Evolutionary conservation across 805 yeast species (phyloP).

Genomic region (Vanderwaltozyma tropicalis): DNA sequence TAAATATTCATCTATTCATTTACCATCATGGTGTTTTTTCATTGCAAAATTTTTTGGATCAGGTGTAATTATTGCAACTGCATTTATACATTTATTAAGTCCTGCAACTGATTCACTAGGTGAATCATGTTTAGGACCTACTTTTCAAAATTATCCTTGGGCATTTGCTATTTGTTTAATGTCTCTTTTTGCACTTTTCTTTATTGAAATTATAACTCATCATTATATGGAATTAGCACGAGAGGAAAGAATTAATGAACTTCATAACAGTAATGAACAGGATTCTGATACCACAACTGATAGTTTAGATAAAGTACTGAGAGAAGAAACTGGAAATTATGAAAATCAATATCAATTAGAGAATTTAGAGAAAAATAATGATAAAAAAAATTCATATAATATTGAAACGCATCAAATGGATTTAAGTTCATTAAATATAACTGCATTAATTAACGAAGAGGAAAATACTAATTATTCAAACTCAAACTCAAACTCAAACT

Average conservation of each 20-base stretch:
- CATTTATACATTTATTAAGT: conserved; percentile 61
- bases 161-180: conserved; percentile 44
- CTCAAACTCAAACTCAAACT: too few species aligned
- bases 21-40: conserved; percentile 56
- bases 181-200: conserved; percentile 37
- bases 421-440: too few species aligned
- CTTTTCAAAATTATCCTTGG: conserved; percentile 45
- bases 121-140: conserved; percentile 52
- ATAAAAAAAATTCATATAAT: not conserved
- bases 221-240: conserved; percentile 32
- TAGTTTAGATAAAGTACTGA: not conserved
- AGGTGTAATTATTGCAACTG: conserved; percentile 76
- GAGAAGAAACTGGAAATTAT: not conserved
- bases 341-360: not conserved
- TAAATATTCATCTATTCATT: conserved; percentile 43
- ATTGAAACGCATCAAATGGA: conserved; percentile 1
- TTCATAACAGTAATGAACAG: not conserved
- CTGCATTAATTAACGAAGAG: too few species aligned
- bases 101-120: conserved; percentile 54
- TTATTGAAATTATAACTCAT: conserved; percentile 40
- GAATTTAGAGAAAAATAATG: not conserved
- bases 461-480: too few species aligned
- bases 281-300: not conserved
- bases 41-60: conserved; percentile 70
- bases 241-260: conserved; percentile 9